Evolutionary conservation across 371 early-diverging fungal genomes (phyloP).

Genomic region (Lichtheimia corymbifera): DNA sequence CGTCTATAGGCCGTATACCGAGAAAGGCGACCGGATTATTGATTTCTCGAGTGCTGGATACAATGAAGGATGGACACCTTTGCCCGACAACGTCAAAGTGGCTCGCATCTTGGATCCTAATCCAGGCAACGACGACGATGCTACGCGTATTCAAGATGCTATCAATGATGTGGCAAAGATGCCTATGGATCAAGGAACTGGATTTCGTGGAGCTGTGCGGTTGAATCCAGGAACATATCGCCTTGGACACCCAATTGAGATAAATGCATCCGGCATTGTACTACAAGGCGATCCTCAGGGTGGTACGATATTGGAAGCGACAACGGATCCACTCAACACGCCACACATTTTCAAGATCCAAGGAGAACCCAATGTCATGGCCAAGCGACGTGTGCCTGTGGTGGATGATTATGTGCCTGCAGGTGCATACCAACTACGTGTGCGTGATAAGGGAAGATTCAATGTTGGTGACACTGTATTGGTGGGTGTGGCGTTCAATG

Average conservation of each 20-base stretch:
- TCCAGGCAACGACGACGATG: conserved; percentile 27
- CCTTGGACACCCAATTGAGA: conserved; percentile 31
- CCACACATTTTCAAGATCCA: conserved; percentile 17
- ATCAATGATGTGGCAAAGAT: conserved; percentile 26
- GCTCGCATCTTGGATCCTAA: conserved; percentile 24
- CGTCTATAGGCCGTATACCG: conserved; percentile 43
- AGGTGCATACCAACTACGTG: conserved; percentile 21
- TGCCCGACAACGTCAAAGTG: conserved; percentile 20
- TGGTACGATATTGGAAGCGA: conserved; percentile 41
- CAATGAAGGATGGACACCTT: conserved; percentile 42
- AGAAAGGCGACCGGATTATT: conserved; percentile 41
- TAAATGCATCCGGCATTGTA: conserved; percentile 37
- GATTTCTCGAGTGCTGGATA: conserved; percentile 54
- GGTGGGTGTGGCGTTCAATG: conserved; percentile 40
- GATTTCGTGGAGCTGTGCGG: conserved; percentile 36
- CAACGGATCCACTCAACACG: conserved; percentile 10
- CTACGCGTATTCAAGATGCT: conserved; percentile 42
- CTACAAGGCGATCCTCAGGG: conserved; percentile 46
- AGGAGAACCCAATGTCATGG: conserved; percentile 25
- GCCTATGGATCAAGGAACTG: conserved; percentile 17
- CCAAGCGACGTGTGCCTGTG: conserved; percentile 35
- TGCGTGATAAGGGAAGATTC: conserved; percentile 11
- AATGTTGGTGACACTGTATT: conserved; percentile 41
- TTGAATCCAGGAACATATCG: conserved; percentile 38
- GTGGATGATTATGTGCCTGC: conserved; percentile 41